Evolutionary conservation across 441 rosid genomes (phyloP).

Genomic region (Adansonia madagascariensis): DNA sequence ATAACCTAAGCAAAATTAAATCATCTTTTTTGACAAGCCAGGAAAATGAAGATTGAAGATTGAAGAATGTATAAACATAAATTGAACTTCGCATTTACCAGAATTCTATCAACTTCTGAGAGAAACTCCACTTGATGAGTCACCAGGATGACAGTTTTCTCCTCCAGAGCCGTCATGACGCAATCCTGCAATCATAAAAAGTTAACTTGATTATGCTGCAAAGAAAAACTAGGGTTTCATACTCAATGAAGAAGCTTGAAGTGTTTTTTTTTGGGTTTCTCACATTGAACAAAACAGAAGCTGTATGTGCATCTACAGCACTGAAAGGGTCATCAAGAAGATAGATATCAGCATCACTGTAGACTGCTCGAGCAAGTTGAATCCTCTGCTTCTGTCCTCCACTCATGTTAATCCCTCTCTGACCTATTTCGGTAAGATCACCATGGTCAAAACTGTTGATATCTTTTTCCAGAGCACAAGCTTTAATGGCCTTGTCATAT

Average conservation of each 20-base stretch:
- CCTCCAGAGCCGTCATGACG: constrained; percentile 59
- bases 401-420: constrained; percentile 89
- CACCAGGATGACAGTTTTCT: constrained; percentile 79
- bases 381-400: constrained; percentile 97
- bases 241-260: constrained; percentile 6
- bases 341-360: constrained; percentile 77
- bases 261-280: constrained; percentile 25
- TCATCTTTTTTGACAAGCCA: not conserved
- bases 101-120: constrained; percentile 65
- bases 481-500: constrained; percentile 64
- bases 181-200: constrained; percentile 59
- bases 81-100: constrained; percentile 47
- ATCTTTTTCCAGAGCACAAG: constrained; percentile 82
- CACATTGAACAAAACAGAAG: constrained; percentile 73
- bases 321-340: constrained; percentile 89
- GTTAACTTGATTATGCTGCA: constrained; percentile 14
- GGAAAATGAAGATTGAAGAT: not conserved
- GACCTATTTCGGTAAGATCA: constrained; percentile 91
- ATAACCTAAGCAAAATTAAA: constrained; percentile 51
- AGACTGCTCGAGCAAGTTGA: constrained; percentile 89
- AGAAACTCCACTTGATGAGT: constrained; percentile 97
- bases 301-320: constrained; percentile 87
- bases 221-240: not conserved
- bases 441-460: constrained; percentile 64
- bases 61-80: not conserved